phyloP scores from a whole-genome alignment of 345 rosid species.

The Citropsis articulata region DNA sequence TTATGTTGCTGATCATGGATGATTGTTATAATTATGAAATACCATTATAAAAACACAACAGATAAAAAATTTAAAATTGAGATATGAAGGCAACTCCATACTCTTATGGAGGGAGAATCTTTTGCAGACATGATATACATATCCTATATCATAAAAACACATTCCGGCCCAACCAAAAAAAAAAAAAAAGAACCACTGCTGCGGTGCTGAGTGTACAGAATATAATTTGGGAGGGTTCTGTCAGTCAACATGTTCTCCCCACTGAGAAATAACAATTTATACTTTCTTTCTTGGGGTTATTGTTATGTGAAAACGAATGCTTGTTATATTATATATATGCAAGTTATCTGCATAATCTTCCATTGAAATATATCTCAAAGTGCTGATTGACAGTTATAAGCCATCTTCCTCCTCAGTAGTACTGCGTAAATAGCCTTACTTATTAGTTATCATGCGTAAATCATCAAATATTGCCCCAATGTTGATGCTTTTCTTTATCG shows the following conservation, averaged over 20 bases:
- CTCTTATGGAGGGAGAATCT: neutral
- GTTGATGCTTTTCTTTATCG: slow-evolving; percentile 8
- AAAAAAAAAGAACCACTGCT: neutral
- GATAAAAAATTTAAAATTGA: neutral
- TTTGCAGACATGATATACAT: neutral
- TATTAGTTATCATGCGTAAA: neutral
- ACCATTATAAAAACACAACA: neutral
- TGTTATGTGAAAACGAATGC: neutral
- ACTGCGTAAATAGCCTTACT: too few species aligned
- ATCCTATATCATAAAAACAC: neutral
- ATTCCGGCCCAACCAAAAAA: neutral
- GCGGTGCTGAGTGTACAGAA: neutral
- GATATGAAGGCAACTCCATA: neutral
- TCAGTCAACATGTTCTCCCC: slow-evolving; percentile 16
- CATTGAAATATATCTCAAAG: too few species aligned
- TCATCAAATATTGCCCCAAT: neutral
- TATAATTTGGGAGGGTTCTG: neutral
- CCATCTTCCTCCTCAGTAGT: too few species aligned
- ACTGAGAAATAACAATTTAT: neutral
- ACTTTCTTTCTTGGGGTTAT: neutral
- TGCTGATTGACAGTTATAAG: too few species aligned
- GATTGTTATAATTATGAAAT: neutral
- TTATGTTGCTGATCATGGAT: neutral
- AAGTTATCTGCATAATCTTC: neutral
- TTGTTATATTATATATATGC: neutral